Evolutionary conservation across 805 yeast genomes (phyloP).

Genomic region (Ogataea naganishii): DNA sequence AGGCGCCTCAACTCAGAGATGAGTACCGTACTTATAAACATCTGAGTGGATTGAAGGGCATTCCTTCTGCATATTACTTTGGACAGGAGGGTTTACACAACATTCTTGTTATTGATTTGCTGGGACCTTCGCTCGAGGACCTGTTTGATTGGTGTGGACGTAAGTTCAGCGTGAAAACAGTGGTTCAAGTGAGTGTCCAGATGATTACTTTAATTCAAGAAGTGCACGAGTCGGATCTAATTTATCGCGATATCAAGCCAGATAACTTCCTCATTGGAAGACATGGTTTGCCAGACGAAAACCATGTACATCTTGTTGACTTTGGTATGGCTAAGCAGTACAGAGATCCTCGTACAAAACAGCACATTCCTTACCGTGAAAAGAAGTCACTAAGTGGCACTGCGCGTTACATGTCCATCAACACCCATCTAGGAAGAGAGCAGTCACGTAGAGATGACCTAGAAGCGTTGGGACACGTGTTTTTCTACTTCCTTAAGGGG

Average conservation of each 20-base stretch:
- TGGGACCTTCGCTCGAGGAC: constrained; percentile 95
- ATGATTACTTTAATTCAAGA: constrained; percentile 84
- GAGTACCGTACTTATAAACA: constrained; percentile 94
- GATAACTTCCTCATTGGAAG: constrained; percentile 93
- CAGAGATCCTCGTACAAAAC: constrained; percentile 91
- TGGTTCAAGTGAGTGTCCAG: constrained; percentile 88
- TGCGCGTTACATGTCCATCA: constrained; percentile 97
- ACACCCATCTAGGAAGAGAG: constrained; percentile 95
- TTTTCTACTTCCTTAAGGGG: constrained; percentile 90
- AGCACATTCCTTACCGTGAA: constrained; percentile 94
- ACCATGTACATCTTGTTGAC: constrained; percentile 82
- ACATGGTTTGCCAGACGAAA: constrained; percentile 77
- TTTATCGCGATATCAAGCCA: constrained; percentile 95
- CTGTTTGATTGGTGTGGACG: constrained; percentile 98
- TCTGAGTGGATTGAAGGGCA: constrained; percentile 71
- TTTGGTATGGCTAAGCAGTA: constrained; percentile 99
- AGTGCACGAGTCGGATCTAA: constrained; percentile 83
- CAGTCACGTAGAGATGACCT: constrained; percentile 95
- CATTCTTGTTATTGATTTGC: constrained; percentile 84
- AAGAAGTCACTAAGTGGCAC: constrained; percentile 94
- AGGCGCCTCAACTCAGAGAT: constrained; percentile 95
- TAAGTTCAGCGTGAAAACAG: constrained; percentile 78
- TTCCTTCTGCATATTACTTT: constrained; percentile 95
- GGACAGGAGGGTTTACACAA: constrained; percentile 98
- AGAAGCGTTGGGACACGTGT: constrained; percentile 94